Conservation (phyloP, 768 basidiomycete genomes). For the Boletus speciosus region DNA sequence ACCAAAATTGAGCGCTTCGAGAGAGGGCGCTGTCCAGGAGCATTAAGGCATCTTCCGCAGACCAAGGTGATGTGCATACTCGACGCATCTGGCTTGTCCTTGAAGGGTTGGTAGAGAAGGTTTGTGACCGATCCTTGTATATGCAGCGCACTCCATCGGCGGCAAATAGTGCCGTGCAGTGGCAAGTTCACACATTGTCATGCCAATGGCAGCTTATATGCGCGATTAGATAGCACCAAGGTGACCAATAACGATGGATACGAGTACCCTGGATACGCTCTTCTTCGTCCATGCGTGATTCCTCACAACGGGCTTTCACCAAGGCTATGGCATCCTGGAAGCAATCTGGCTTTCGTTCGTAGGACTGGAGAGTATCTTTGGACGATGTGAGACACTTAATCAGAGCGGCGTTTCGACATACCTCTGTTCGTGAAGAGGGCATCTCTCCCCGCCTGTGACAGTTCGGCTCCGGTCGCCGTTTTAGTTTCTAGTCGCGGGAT, state of each 20-base stretch:
- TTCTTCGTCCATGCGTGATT: conserved; percentile 57
- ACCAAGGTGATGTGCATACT: conserved; percentile 33
- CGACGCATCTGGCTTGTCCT: conserved; percentile 48
- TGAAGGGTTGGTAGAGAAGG: conserved; percentile 8
- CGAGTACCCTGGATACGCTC: conserved; percentile 56
- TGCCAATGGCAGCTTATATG: conserved; percentile 63
- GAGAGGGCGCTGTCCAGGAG: conserved; percentile 54
- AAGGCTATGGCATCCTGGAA: conserved; percentile 50
- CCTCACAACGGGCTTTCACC: conserved; percentile 50
- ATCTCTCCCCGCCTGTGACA: conserved; percentile 20
- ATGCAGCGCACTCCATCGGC: conserved; percentile 58
- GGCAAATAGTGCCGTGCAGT: conserved; percentile 66
- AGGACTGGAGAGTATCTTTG: conserved; percentile 41
- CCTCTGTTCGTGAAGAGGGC: conserved; percentile 14
- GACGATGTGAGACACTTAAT: conserved; percentile 9
- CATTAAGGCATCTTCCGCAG: conserved; percentile 2
- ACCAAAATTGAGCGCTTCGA: conserved; percentile 80
- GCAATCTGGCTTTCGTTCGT: conserved; percentile 55
- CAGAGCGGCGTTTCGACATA: conserved; percentile 7
- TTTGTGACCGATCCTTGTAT: conserved; percentile 5
- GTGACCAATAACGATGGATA: background rate
- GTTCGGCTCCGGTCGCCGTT: conserved; percentile 13
- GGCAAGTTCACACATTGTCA: conserved; percentile 78
- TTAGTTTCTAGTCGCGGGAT: conserved; percentile 9
- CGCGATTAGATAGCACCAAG: conserved; percentile 9